A percentile compares a stretch with the other conserved stretches of the same genome.
phyloP scores from a whole-genome alignment of 169 alveolate genomes.

The Plasmodium fragile region DNA sequence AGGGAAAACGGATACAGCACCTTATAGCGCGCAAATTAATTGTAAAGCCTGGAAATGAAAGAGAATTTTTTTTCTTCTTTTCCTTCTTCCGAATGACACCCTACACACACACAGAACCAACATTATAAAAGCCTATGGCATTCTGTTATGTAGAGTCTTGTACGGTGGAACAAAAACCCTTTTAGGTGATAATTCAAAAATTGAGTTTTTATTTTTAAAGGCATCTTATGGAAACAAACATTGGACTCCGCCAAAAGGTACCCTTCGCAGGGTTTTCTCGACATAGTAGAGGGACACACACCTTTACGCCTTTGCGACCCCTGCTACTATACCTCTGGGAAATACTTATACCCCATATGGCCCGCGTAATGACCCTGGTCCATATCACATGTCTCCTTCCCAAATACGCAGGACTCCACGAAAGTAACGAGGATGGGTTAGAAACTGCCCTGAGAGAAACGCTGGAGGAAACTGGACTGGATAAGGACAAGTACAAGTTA shows the following conservation, averaged over 20 bases:
- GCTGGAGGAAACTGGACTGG: conserved; percentile 82
- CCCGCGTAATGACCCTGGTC: not conserved
- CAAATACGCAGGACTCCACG: conserved; percentile 78
- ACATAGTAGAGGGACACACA: not conserved
- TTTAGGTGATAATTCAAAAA: not conserved
- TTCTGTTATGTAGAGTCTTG: conserved; percentile 35
- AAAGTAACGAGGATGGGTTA: conserved; percentile 76
- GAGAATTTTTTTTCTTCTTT: conserved; percentile 9
- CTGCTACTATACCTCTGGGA: not conserved
- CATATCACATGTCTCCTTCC: not conserved
- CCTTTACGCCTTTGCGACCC: not conserved
- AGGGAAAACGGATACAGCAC: not conserved
- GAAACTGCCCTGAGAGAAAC: conserved; percentile 86
- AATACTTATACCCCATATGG: not conserved
- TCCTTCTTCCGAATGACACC: not conserved
- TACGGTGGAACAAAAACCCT: not conserved
- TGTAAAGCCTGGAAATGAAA: not conserved
- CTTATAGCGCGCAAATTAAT: not conserved
- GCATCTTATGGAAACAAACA: conserved; percentile 84
- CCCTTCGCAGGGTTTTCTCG: not conserved
- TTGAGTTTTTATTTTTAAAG: conserved; percentile 80
- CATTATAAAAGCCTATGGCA: conserved; percentile 34
- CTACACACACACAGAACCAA: not conserved
- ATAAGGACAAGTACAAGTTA: conserved; percentile 70
- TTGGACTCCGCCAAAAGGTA: conserved; percentile 88